Percentiles rank a stretch among this genome's conserved stretches.
These are phyloP conservation scores for Agrocybe chaxingu DNA, from an alignment of 768 basidiomycete species.

Conservation along the genomic window DNA sequence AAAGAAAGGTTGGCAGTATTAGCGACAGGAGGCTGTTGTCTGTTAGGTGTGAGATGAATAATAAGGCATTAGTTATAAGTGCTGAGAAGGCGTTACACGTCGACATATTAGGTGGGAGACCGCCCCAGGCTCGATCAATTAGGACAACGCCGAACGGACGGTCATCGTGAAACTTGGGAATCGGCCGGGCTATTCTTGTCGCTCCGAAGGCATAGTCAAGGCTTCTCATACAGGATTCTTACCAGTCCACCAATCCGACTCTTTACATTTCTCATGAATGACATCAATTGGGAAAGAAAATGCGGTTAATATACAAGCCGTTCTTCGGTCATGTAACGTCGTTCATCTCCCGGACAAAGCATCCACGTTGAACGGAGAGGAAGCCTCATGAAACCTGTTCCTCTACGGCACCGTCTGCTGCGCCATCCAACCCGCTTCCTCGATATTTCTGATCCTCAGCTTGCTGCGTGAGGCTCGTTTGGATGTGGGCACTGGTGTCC, in stretches of 20 bases:
- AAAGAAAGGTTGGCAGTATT: background rate
- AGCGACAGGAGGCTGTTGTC: too few species aligned
- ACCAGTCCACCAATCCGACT: background rate
- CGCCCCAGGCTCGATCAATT: background rate
- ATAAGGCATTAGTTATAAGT: slow-evolving; percentile 8
- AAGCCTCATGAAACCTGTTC: background rate
- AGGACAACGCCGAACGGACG: slow-evolving; percentile 6
- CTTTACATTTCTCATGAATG: background rate
- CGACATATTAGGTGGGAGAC: slow-evolving; percentile 5
- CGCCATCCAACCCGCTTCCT: slow-evolving; percentile 38
- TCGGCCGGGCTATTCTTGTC: slow-evolving; percentile 9
- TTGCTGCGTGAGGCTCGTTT: slow-evolving; percentile 70
- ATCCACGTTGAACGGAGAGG: background rate
- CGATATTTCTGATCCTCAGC: slow-evolving; percentile 84
- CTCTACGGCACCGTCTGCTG: slow-evolving; percentile 24
- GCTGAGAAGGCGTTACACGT: slow-evolving; percentile 11
- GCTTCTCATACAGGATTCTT: too few species aligned
- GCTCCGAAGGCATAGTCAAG: background rate
- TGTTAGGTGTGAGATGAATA: background rate
- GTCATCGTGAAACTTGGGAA: slow-evolving; percentile 14
- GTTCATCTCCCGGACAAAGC: background rate
- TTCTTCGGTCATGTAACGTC: background rate
- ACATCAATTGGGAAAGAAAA: too few species aligned
- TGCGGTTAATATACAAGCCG: too few species aligned
- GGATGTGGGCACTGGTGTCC: slow-evolving; percentile 91